Evolutionary conservation across 164 flowering plant species (phyloP).

Genomic region (Pachysandra terminalis): DNA sequence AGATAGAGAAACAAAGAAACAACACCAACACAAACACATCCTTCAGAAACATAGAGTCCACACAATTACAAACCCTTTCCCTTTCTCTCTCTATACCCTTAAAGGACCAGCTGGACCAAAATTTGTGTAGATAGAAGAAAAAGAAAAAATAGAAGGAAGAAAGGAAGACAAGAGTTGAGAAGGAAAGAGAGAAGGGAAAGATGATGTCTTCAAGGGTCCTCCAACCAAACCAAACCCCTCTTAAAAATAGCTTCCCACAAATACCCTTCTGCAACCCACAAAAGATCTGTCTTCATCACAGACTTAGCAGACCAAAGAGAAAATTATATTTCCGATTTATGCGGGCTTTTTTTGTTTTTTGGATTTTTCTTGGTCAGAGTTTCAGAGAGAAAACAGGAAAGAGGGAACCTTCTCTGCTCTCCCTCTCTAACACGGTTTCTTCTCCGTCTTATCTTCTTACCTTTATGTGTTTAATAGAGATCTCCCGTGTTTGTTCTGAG

Average conservation of each 20-base stretch:
- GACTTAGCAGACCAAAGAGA: background rate
- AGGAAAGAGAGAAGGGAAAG: too few species aligned
- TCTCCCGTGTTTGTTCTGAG: background rate
- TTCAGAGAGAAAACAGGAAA: slow-evolving; percentile 52
- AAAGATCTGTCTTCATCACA: slow-evolving; percentile 14
- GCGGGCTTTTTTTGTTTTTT: slow-evolving; percentile 52
- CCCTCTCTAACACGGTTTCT: slow-evolving; percentile 11
- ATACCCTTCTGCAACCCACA: slow-evolving; percentile 80
- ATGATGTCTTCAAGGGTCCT: slow-evolving; percentile 50
- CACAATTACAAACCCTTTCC: too few species aligned
- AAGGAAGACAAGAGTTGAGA: slow-evolving; percentile 7
- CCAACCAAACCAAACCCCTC: slow-evolving; percentile 18
- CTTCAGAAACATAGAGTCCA: too few species aligned
- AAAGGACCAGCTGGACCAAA: slow-evolving; percentile 58
- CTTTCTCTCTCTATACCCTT: background rate
- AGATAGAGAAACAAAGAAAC: too few species aligned
- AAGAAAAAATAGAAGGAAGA: slow-evolving; percentile 1
- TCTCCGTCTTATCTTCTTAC: slow-evolving; percentile 5
- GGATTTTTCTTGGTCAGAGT: slow-evolving; percentile 61
- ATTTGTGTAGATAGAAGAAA: slow-evolving; percentile 30
- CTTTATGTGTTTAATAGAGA: slow-evolving; percentile 8
- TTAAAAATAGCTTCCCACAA: slow-evolving; percentile 27
- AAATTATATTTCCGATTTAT: slow-evolving; percentile 43
- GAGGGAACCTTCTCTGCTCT: slow-evolving; percentile 22
- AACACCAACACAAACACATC: too few species aligned